phyloP scores from a whole-genome alignment of 1,139 yeast genomes.

The Casaregolazyma lundiana region DNA sequence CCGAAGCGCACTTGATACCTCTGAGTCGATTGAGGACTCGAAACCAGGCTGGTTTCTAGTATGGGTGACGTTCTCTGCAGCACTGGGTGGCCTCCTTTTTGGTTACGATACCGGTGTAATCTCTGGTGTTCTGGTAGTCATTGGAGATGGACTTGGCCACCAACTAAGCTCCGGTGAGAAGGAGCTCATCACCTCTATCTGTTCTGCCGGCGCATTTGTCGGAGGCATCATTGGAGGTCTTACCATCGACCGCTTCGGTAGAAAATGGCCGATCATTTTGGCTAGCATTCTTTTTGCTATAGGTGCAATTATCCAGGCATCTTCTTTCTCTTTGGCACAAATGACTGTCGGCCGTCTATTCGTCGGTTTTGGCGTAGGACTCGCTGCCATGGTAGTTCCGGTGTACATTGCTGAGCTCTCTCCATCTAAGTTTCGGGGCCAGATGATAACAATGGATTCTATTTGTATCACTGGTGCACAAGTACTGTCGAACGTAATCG shows the following conservation, averaged over 20 bases:
- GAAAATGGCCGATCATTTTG: constrained; percentile 46
- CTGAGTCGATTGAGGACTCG: no score
- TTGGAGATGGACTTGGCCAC: no score
- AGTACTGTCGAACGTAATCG: constrained; percentile 83
- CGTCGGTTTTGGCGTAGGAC: constrained; percentile 94
- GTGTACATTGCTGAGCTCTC: constrained; percentile 87
- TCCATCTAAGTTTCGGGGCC: constrained; percentile 85
- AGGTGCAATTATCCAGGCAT: constrained; percentile 62
- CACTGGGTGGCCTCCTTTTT: constrained; percentile 36
- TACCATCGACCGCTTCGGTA: constrained; percentile 48
- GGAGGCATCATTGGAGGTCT: constrained; percentile 44
- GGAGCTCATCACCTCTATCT: constrained; percentile 49
- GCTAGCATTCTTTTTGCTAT: constrained; percentile 44
- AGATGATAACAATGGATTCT: constrained; percentile 55
- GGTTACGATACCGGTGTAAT: constrained; percentile 61
- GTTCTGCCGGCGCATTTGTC: constrained; percentile 51
- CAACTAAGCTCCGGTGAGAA: constrained; percentile 42
- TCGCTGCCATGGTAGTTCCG: constrained; percentile 88
- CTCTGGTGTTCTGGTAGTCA: constrained; percentile 67
- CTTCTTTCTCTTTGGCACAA: no score
- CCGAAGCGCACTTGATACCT: no score
- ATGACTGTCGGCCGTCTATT: constrained; percentile 88
- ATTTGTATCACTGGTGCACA: constrained; percentile 87
- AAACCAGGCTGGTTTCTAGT: no score
- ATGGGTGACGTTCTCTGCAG: constrained; percentile 38